These are phyloP conservation scores for Physocladia obscura DNA, from an alignment of 192 early-diverging fungal genomes.

Conservation along the genomic window DNA sequence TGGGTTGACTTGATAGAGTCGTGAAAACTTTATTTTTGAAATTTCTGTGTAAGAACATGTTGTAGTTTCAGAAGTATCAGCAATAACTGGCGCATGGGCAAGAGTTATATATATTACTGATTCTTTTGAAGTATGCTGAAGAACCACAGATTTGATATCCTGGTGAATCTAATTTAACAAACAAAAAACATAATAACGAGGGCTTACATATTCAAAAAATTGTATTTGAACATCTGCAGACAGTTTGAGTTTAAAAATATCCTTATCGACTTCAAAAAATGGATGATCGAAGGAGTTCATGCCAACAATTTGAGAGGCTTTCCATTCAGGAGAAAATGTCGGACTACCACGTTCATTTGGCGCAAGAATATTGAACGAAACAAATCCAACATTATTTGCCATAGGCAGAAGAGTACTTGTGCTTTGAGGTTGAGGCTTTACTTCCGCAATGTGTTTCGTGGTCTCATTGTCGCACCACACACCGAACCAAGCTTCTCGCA, in stretches of 20 bases:
- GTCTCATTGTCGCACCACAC: slow-evolving; percentile 24
- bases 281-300: slow-evolving; percentile 26
- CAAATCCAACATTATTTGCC: slow-evolving; percentile 2
- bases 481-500: slow-evolving; percentile 17
- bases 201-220: slow-evolving; percentile 19
- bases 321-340: slow-evolving; percentile 26
- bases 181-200: not conserved
- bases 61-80: slow-evolving; percentile 10
- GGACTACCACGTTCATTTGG: slow-evolving; percentile 15
- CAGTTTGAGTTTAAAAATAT: slow-evolving; percentile 18
- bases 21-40: not conserved
- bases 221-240: slow-evolving; percentile 20
- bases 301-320: slow-evolving; percentile 20
- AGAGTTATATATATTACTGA: slow-evolving; percentile 13
- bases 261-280: slow-evolving; percentile 12
- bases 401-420: not conserved
- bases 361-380: not conserved
- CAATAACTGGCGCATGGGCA: slow-evolving; percentile 12
- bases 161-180: not conserved
- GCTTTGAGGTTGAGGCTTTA: not conserved
- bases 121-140: slow-evolving; percentile 12
- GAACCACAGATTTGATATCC: slow-evolving; percentile 26
- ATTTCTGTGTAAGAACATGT: not conserved
- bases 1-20: slow-evolving; percentile 9
- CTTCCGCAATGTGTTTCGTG: not conserved